Evolutionary conservation across 495 filamentous ascomycete genomes (phyloP).

Genomic region (Tuber magnatum): DNA sequence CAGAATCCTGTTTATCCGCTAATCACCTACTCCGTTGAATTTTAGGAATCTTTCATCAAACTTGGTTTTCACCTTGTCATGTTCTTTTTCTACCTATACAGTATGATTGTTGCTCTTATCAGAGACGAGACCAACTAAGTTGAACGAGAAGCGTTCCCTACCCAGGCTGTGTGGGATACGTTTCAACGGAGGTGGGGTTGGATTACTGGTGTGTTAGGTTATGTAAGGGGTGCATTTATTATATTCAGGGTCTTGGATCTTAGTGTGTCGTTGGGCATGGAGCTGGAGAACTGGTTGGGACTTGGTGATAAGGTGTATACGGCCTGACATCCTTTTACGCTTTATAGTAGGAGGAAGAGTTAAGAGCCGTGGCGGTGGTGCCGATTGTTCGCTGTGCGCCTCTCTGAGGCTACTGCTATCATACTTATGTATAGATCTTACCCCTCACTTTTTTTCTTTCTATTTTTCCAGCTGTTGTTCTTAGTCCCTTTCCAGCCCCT

Average conservation of each 20-base stretch:
- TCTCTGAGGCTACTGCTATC: neutral
- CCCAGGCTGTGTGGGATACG: neutral
- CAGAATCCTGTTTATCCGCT: slow-evolving; percentile 11
- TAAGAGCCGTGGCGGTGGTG: neutral
- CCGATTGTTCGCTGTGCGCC: neutral
- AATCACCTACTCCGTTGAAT: slow-evolving; percentile 13
- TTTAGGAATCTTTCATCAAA: slow-evolving; percentile 96
- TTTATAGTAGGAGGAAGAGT: neutral
- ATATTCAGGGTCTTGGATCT: neutral
- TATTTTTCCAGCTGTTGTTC: neutral
- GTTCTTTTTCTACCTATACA: slow-evolving; percentile 99
- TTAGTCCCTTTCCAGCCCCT: neutral
- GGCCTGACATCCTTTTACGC: neutral
- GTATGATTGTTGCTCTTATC: slow-evolving; percentile 98
- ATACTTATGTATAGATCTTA: slow-evolving; percentile 6
- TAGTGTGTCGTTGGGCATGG: neutral
- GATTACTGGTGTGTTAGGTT: neutral
- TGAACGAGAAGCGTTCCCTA: neutral
- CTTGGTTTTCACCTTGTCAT: slow-evolving; percentile 97
- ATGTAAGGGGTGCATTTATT: neutral
- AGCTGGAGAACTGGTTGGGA: neutral
- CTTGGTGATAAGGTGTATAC: neutral
- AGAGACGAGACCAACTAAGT: slow-evolving; percentile 80
- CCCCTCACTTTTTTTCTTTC: neutral
- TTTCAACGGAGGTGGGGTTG: neutral